Percentiles rank a stretch among this genome's conserved stretches.
phyloP scores from a whole-genome alignment of 805 yeast genomes.

The Pichia phayaonensis region DNA sequence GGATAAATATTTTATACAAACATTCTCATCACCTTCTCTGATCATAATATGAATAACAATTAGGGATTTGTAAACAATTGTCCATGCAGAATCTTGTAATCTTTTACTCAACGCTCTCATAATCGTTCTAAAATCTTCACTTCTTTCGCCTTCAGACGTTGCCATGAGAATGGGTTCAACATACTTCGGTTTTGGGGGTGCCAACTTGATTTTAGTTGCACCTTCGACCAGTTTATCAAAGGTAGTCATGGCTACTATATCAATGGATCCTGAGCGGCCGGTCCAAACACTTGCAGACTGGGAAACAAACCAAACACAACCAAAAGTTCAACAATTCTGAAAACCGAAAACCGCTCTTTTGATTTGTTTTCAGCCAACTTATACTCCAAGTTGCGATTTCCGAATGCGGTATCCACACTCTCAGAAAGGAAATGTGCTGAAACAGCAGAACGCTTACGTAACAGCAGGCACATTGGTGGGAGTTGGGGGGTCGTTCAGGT shows the following conservation, averaged over 20 bases:
- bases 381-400: background rate
- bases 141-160: constrained; percentile 42
- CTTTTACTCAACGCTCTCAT: constrained; percentile 57
- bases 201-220: constrained; percentile 70
- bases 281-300: background rate
- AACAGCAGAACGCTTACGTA: background rate
- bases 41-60: constrained; percentile 85
- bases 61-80: constrained; percentile 79
- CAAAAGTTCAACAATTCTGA: background rate
- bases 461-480: too few relatives aligned
- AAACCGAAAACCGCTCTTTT: background rate
- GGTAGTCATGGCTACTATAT: constrained; percentile 41
- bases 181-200: constrained; percentile 97
- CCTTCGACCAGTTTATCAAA: constrained; percentile 73
- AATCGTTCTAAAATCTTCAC: constrained; percentile 56
- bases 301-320: background rate
- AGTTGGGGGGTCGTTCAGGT: too few relatives aligned
- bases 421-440: background rate
- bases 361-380: background rate
- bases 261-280: background rate
- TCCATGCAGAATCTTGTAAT: constrained; percentile 79
- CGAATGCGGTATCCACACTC: background rate
- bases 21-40: constrained; percentile 80
- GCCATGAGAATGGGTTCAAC: constrained; percentile 84
- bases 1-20: constrained; percentile 63